Base-by-base conservation (phyloP, 1,284 basidiomycete species). In the Tetrapyrgos nigripes region DNA sequence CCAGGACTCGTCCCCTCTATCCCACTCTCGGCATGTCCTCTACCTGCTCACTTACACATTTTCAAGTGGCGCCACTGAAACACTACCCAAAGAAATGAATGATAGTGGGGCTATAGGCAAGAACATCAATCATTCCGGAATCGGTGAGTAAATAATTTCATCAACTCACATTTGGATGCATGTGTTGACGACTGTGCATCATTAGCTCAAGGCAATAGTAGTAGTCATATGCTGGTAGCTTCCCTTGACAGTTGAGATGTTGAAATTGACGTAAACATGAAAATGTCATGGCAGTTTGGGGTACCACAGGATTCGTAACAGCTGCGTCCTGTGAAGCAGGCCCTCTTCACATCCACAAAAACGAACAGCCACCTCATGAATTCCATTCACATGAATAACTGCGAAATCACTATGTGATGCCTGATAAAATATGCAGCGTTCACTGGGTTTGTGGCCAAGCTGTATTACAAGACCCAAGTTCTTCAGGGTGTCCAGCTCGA, bases 1-100 rank as follows among this genome's bases (percentile, higher is more conserved):
- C 63, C 57, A 2, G 28, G 46, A 14, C 14, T 5, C 1, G 63
- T 68, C 6, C 49, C 57, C 6, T 21, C 29, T 14, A 64, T 56
- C 0, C 59, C 57, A 1, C 1, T 6, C 0, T 50, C 49, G 27
- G 63, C 60, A 52, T 64, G 65, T 0, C 53, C 62, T 10, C 60
- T 31, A 0, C 65, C 61, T 21, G 24, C 23, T 0, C 57, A 50
- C 29, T 64, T 66, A 4, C 44, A 27, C 49, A 53, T 60, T 28
- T 63, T 59, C n/a, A 63, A 35, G 29, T 63, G 55, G 0, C 64
- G 55, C 33, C 54, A 65, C 35, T 65, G 37, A 2, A 57, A 52
- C 6, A 57, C 24, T 28, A 60, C 58, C 10, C 31, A 4, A 17
- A 50, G 49, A 19, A 57, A 61, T 21, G 55, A 51, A 1, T 35